A percentile compares a stretch with the other conserved stretches of the same genome.
phyloP scores from a whole-genome alignment of 257 asterid genomes.

The Penstemon newberryi region DNA sequence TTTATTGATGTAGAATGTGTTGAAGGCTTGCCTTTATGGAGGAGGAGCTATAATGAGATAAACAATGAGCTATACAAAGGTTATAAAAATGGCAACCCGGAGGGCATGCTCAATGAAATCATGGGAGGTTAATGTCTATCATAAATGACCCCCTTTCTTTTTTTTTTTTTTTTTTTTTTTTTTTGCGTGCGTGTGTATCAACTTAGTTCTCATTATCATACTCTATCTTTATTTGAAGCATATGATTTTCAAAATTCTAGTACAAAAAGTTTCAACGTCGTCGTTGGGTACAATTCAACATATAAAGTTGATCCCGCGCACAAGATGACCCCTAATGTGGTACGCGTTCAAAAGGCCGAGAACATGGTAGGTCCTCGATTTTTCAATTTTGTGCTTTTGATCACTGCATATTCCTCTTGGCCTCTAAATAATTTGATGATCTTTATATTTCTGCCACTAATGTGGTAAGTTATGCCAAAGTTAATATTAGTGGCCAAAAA shows the following conservation, averaged over 20 bases:
- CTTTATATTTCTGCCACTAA: too few species aligned
- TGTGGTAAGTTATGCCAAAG: too few species aligned
- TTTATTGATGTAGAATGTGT: constrained; percentile 23
- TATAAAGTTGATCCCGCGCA: not conserved
- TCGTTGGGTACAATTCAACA: constrained; percentile 38
- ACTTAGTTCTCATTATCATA: not conserved
- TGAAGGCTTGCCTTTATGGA: constrained; percentile 40
- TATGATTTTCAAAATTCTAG: constrained; percentile 41
- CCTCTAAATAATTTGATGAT: too few species aligned
- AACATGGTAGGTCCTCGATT: constrained; percentile 35
- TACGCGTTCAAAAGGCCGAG: constrained; percentile 34
- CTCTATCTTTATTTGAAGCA: constrained; percentile 25
- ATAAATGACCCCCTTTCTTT: not conserved
- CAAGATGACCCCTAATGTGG: not conserved
- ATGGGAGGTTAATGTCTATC: constrained; percentile 34
- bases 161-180: too few species aligned
- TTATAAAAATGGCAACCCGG: constrained; percentile 30
- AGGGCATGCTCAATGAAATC: constrained; percentile 34
- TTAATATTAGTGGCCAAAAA: too few species aligned
- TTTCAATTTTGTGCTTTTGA: constrained; percentile 4
- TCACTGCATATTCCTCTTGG: too few species aligned
- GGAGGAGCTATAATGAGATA: constrained; percentile 30
- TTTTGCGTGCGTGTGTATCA: not conserved
- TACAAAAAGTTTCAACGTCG: constrained; percentile 31
- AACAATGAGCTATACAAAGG: constrained; percentile 41